Base-by-base conservation (phyloP, 768 basidiomycete species). In the Pleurotus eryngii region DNA sequence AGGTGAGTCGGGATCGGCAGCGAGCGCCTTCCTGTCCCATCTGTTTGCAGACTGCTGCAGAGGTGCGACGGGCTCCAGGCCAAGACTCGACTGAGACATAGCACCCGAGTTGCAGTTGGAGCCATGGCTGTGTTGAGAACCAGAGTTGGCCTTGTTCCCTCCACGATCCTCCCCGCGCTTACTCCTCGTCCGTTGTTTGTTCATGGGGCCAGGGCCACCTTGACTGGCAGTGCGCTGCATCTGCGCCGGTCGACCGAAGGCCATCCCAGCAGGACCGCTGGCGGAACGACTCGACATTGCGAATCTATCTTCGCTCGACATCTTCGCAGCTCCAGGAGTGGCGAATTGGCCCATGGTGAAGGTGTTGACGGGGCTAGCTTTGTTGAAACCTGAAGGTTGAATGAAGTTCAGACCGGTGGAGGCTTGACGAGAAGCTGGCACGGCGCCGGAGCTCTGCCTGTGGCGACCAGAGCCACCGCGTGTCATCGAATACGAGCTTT, bases 141-240 rank as follows among this genome's bases (percentile, higher is more conserved):
- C 67, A 18, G 70, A 51, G 65, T 80, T 79, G 56, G 71, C 72
- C 40, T 85, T 85, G 43, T 75, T 76, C 11, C 18, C 18, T 12
- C 35, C 51, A n/a, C 92, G 82, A 67, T 87, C 84, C 64, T 83
- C 84, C n/a, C 93, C 95, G 43, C 93, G 90, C 69, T 89, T 87
- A 71, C 89, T 92, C 57, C 94, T 79, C 24, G 81, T 85, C 50
- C 90, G 85, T 53, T 85, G 76, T 55, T 76, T 78, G 38, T 57
- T 49, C 5, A 72, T 70, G 2, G 72, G 74, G 43, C 82, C 80
- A 4, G 82, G 78, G 37, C 83, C 84, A 46, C 83, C 81, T 61
- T 85, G 82, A 60, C 83, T 85, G n/a, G 79, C 77, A 7, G 89
- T 87, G 14, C 92, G 82, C 40, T 78, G 75, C 82, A 95, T 84